Base-by-base conservation (phyloP, 352 stramenopile species). In the Aphanomyces invadans region DNA sequence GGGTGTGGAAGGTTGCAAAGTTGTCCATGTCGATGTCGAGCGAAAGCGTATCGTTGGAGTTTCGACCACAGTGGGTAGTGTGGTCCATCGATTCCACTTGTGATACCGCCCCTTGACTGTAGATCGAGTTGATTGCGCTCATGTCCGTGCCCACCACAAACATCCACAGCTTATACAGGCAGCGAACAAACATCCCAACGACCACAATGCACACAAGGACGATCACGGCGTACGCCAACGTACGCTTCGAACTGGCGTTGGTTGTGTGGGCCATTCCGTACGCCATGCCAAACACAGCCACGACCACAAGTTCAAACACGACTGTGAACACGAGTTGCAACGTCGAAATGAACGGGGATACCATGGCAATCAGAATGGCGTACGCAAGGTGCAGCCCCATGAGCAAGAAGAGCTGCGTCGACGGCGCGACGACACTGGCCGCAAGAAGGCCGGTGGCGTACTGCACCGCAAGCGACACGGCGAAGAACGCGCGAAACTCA, bases 401-500 rank as follows among this genome's bases (percentile, higher is more conserved):
- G 48, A 86, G 68, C n/a, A 78, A 61, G 29, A 87, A 72, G 23
- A 87, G 73, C 67, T 89, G 80, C 23, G 72, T 80, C 42, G 86
- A 76, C 12, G 71, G 66, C 15, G 81, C 79, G 46, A 31, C 45
- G 55, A 87, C 74, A 19, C 72, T 73, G 36, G 79, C 82, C 25
- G 89, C 74, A n/a, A 83, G 65, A 29, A 90, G 61, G 0, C 78
- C 82, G 5, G 73, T 86, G 5, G 72, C 57, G 64, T 87, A 80
- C 68, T 90, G 80, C 9, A 88, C 71, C 7, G 81, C 62, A 12
- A 77, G 73, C 11, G 73, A 71, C 17, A 87, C 68, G 25, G 84
- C 71, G 63, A 88, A 87, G 69, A 91, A 87, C 61, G 89, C 76
- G 15, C 82, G 82, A 38, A 70, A 77, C n/a, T 68, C 72, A 65